These are phyloP conservation scores for Solanum etuberosum DNA, from an alignment of 257 asterid species.

Conservation along the genomic window DNA sequence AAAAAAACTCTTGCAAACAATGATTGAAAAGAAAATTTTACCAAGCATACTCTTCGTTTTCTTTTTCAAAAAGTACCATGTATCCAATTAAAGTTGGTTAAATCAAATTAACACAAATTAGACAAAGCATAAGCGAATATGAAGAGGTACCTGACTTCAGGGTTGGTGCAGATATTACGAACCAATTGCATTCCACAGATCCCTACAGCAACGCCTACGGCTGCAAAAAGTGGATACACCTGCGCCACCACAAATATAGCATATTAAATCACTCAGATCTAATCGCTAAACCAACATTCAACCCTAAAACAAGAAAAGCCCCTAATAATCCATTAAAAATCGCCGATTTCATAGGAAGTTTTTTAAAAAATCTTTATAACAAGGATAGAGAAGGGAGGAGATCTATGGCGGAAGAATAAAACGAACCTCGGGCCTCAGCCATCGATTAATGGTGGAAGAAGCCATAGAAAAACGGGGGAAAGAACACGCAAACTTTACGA, in stretches of 20 bases:
- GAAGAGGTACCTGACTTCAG: conserved; percentile 76
- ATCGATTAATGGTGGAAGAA: conserved; percentile 48
- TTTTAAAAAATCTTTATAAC: too few relatives aligned
- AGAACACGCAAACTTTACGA: neutral
- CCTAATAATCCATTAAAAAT: neutral
- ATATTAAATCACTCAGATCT: conserved; percentile 21
- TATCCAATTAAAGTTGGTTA: neutral
- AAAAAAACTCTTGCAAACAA: neutral
- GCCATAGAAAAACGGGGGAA: conserved; percentile 30
- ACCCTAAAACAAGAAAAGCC: neutral
- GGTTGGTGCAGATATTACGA: conserved; percentile 62
- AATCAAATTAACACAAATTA: neutral
- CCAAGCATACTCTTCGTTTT: neutral
- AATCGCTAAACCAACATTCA: neutral
- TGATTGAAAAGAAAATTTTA: neutral
- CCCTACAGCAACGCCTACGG: conserved; percentile 82
- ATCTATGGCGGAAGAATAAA: neutral
- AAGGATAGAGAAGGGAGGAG: neutral
- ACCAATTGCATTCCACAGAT: conserved; percentile 84
- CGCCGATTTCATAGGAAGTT: neutral
- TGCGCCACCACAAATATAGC: conserved; percentile 4
- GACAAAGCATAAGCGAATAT: neutral
- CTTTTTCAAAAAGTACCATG: neutral
- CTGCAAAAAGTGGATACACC: conserved; percentile 85
- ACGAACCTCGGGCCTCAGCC: conserved; percentile 85